Evolutionary conservation across 805 yeast species (phyloP), one percentile per base, ranked within the genome.

Genomic region (Vanderwaltozyma yarrowii): DNA sequence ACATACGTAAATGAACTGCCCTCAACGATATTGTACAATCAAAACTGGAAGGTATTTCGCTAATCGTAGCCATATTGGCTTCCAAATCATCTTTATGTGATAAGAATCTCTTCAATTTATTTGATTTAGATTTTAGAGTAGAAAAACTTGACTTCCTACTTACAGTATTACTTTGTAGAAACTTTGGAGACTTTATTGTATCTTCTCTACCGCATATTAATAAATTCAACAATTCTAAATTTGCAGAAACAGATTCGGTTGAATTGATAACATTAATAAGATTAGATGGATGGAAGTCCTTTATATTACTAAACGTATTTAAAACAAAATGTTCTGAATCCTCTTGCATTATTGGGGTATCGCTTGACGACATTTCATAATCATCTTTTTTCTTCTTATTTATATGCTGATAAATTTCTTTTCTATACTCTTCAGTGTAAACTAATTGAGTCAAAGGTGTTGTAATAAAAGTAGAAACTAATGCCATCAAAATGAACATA

Each of bases 401-500:
- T 13, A 38, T 26, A 6, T 23, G 18, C 10, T 20, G 16, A 17
- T 32, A 33, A 31, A 73, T 66, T 43, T 69, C 65, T 38, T 71
- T 73, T 49, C 86, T 68, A 54, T 77, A 78, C 8, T 67, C 56
- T 9, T 69, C 68, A 1, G 94, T 88, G 51, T 82, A 83, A 2
- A 67, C 59, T 55, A 66, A 56, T 28, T 74, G 54, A 0, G 92
- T 74, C 52, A 83, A 60, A 2, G 94, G 94, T 2, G 92, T 80
- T 1, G 94, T 83, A n/a, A 74, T 58, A 49, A 83, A 80, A 0
- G 94, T 83, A 1, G 86, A 71, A 5, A 80, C 72, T 42, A 83
- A 65, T 0, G 94, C 87, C 94, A 83, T 83, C 28, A 83, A 74
- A 39, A 83, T 74, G 52, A 83, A 81, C 88, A 83, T 83, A 14